A percentile compares a stretch with the other conserved stretches of the same genome.
Evolutionary conservation across 2,329 filamentous ascomycete species (phyloP).

Genomic region (Penicillium sp.): DNA sequence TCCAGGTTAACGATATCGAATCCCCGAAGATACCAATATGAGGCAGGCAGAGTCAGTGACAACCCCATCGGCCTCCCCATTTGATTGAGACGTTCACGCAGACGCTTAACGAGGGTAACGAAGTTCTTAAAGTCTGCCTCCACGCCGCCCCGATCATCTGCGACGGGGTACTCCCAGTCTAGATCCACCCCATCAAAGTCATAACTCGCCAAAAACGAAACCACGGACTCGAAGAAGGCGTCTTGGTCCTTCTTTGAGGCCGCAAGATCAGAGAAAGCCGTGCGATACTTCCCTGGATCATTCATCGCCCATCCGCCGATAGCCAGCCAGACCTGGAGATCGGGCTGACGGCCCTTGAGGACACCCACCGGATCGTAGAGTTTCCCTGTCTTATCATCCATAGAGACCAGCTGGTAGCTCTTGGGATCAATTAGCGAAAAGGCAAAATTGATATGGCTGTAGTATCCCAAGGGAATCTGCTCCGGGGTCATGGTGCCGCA

Average conservation of each 20-base stretch:
- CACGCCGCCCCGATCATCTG: constrained; percentile 1
- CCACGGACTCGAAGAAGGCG: constrained; percentile 2
- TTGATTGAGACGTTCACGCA: constrained; percentile 6
- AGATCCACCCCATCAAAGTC: constrained; percentile 13
- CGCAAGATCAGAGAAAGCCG: constrained; percentile 19
- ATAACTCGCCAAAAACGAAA: neutral
- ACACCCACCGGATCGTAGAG: constrained; percentile 28
- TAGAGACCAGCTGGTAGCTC: constrained; percentile 29
- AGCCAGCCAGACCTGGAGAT: constrained; percentile 24
- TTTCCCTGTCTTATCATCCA: constrained; percentile 15
- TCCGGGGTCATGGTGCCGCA: constrained; percentile 22
- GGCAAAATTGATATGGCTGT: constrained; percentile 38
- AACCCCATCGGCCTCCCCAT: constrained; percentile 7
- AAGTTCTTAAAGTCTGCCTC: constrained; percentile 13
- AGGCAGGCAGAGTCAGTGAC: constrained; percentile 13
- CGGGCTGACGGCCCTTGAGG: constrained; percentile 31
- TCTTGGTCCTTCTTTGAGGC: constrained; percentile 4
- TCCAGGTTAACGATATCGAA: constrained; percentile 24
- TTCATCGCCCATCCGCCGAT: constrained; percentile 28
- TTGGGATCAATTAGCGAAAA: constrained; percentile 45
- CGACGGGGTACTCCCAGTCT: constrained; percentile 13
- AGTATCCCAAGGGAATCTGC: constrained; percentile 22
- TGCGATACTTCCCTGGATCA: constrained; percentile 20
- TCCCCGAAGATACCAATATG: constrained; percentile 22
- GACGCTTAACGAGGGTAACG: constrained; percentile 12